phyloP scores from a whole-genome alignment of 176 grass and related monocot species.

The Aegilops bicornis region DNA sequence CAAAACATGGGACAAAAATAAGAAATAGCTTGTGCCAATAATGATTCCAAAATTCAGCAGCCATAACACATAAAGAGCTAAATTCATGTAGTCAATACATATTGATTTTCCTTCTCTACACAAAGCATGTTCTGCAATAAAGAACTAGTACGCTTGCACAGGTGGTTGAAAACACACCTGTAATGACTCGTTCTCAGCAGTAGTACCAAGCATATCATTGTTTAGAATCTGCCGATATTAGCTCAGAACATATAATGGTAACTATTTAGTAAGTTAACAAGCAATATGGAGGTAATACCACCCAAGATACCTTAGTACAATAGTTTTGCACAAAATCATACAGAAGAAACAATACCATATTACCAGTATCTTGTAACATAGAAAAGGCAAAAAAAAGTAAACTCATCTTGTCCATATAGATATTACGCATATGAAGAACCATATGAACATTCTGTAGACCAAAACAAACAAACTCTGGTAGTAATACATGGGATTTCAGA shows the following conservation, averaged over 20 bases:
- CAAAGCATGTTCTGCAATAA: neutral
- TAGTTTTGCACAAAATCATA: neutral
- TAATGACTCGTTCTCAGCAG: conserved; percentile 83
- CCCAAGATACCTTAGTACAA: neutral
- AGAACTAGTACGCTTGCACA: neutral
- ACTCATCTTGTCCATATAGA: conserved; percentile 17
- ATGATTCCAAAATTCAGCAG: neutral
- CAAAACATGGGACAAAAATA: too few relatives aligned
- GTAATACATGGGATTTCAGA: conserved; percentile 36
- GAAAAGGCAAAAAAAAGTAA: conserved; percentile 19
- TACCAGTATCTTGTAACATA: conserved; percentile 18
- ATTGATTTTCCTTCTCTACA: neutral
- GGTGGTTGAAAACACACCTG: conserved; percentile 48
- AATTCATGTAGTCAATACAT: neutral
- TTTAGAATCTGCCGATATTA: conserved; percentile 76
- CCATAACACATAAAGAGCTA: neutral
- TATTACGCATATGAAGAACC: neutral
- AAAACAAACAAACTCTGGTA: conserved; percentile 21
- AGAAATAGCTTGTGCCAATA: too few relatives aligned
- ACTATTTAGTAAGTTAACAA: neutral
- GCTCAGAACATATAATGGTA: neutral
- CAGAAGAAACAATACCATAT: neutral
- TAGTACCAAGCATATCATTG: conserved; percentile 81
- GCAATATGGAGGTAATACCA: neutral
- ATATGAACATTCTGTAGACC: conserved; percentile 37